Conservation (phyloP, 208 protist species). For the Acanthamoeba healyi region DNA sequence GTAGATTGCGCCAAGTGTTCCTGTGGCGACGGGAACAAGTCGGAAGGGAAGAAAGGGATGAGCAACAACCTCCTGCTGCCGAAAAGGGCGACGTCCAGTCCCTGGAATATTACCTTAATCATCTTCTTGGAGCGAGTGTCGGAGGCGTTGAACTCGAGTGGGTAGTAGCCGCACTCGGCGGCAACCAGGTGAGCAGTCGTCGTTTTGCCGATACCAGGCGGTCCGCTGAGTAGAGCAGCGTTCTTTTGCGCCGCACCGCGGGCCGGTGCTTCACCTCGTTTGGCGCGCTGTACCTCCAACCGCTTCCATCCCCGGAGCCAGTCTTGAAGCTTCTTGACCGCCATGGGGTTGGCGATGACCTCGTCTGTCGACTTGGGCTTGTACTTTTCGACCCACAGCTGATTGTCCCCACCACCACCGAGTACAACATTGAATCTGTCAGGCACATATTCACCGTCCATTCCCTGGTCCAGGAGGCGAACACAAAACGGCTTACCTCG, state of each 20-base stretch:
- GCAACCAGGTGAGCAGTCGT: slow-evolving; percentile 95
- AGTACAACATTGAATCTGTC: slow-evolving; percentile 56
- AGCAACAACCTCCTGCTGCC: too few species aligned
- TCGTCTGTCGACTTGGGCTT: slow-evolving; percentile 93
- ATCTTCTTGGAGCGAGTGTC: slow-evolving; percentile 97
- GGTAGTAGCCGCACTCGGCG: slow-evolving; percentile 91
- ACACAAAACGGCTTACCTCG: too few species aligned
- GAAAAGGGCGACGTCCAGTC: too few species aligned
- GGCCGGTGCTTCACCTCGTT: slow-evolving; percentile 12
- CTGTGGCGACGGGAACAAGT: background rate
- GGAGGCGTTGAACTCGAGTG: slow-evolving; percentile 99
- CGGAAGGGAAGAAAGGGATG: background rate
- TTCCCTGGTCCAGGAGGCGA: too few species aligned
- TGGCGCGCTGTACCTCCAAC: background rate
- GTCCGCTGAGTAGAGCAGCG: slow-evolving; percentile 93
- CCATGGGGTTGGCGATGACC: slow-evolving; percentile 95
- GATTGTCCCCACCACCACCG: background rate
- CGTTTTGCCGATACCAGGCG: slow-evolving; percentile 99
- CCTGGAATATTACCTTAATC: slow-evolving; percentile 89
- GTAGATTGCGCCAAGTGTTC: slow-evolving; percentile 49
- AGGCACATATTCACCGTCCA: background rate
- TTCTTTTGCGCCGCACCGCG: slow-evolving; percentile 75
- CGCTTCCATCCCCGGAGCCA: slow-evolving; percentile 95
- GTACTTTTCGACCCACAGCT: slow-evolving; percentile 98
- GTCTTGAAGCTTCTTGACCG: slow-evolving; percentile 92